Evolutionary conservation across 306 rosid genomes (phyloP).

Genomic region (cucumber (Cucumis sativus)): Cucumber_9930_V3 NC_026658.2:6335501-6336000

Average conservation of each 20-base stretch:
- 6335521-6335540: not conserved
- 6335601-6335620: not conserved
- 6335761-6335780: conserved; percentile 3
- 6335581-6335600: not conserved
- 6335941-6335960: not conserved
- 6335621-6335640: conserved; percentile 6
- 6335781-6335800: not conserved
- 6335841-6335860: conserved; percentile 28
- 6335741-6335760: conserved; percentile 4
- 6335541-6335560: conserved; percentile 5
- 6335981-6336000: not conserved
- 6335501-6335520: conserved; percentile 1
- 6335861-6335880: conserved; percentile 41
- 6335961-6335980: not conserved
- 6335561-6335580: not conserved
- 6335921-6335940: conserved; percentile 56
- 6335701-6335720: not conserved
- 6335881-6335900: conserved; percentile 65
- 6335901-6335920: conserved; percentile 55
- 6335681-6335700: conserved; percentile 2
- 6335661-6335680: not conserved
- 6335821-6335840: conserved; percentile 39
- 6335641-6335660: not conserved
- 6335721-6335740: conserved; percentile 13
- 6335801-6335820: conserved; percentile 7